Evolutionary conservation across 306 rosid species (phyloP).

Genomic region (Calophaca sinica): DNA sequence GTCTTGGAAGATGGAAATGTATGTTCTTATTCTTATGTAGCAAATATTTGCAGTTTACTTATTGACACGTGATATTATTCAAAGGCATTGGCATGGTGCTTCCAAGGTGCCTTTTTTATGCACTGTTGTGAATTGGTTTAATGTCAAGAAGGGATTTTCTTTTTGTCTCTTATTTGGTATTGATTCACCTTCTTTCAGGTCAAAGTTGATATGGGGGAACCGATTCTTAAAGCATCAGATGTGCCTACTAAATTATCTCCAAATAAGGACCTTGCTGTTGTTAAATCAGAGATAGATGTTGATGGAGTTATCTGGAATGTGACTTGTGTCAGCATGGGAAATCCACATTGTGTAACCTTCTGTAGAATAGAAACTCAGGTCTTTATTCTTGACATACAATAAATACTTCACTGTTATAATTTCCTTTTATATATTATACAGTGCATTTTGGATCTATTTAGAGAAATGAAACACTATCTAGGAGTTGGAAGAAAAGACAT

Average conservation of each 20-base stretch:
- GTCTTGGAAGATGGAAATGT: slow-evolving; percentile 82
- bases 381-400: slow-evolving; percentile 23
- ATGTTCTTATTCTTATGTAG: slow-evolving; percentile 9
- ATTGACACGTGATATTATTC: slow-evolving; percentile 22
- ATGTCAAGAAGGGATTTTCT: not conserved
- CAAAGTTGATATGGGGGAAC: slow-evolving; percentile 97
- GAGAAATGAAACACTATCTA: slow-evolving; percentile 12
- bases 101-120: slow-evolving; percentile 19
- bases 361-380: slow-evolving; percentile 74
- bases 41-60: slow-evolving; percentile 38
- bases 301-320: slow-evolving; percentile 89
- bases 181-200: slow-evolving; percentile 61
- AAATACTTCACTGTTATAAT: slow-evolving; percentile 4
- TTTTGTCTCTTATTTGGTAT: slow-evolving; percentile 11
- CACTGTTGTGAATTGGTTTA: slow-evolving; percentile 21
- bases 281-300: slow-evolving; percentile 70
- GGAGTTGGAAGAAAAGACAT: slow-evolving; percentile 29
- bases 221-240: slow-evolving; percentile 80
- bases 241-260: slow-evolving; percentile 77
- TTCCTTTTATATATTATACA: not conserved
- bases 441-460: slow-evolving; percentile 36
- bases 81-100: slow-evolving; percentile 25
- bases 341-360: slow-evolving; percentile 89
- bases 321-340: slow-evolving; percentile 98
- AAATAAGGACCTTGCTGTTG: slow-evolving; percentile 66